Conservation (phyloP, 345 rosid genomes). For the Camelina hispida region DNA sequence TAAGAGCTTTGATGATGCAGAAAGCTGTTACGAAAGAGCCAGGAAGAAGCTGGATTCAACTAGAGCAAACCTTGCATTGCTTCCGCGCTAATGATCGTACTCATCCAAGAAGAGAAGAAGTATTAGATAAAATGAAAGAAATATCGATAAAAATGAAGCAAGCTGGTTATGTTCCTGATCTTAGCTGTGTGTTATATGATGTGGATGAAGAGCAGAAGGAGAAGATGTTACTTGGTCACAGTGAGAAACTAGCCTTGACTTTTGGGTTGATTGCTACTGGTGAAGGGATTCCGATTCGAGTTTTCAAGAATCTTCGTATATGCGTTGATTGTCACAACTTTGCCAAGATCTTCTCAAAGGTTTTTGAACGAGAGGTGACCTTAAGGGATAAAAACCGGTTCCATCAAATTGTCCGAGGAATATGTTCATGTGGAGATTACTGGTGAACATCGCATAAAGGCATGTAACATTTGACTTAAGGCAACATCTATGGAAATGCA, state of each 20-base stretch:
- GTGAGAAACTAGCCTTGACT: constrained; percentile 88
- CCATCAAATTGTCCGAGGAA: constrained; percentile 64
- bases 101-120: constrained; percentile 81
- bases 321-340: constrained; percentile 93
- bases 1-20: constrained; percentile 70
- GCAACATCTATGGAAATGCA: constrained; percentile 34
- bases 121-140: constrained; percentile 58
- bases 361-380: constrained; percentile 58
- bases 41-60: constrained; percentile 86
- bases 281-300: constrained; percentile 57
- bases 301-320: constrained; percentile 80
- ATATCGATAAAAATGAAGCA: constrained; percentile 64
- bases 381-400: constrained; percentile 83
- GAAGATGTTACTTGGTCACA: constrained; percentile 78
- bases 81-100: constrained; percentile 79
- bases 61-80: constrained; percentile 68
- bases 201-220: constrained; percentile 95
- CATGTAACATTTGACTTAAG: constrained; percentile 32
- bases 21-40: constrained; percentile 84
- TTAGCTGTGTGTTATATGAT: constrained; percentile 78
- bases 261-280: constrained; percentile 67
- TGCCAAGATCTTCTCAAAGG: constrained; percentile 71
- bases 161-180: constrained; percentile 80
- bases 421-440: constrained; percentile 79
- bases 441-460: constrained; percentile 50